Conservation (phyloP, 768 basidiomycete species). For the Kwoniella sp. region DNA sequence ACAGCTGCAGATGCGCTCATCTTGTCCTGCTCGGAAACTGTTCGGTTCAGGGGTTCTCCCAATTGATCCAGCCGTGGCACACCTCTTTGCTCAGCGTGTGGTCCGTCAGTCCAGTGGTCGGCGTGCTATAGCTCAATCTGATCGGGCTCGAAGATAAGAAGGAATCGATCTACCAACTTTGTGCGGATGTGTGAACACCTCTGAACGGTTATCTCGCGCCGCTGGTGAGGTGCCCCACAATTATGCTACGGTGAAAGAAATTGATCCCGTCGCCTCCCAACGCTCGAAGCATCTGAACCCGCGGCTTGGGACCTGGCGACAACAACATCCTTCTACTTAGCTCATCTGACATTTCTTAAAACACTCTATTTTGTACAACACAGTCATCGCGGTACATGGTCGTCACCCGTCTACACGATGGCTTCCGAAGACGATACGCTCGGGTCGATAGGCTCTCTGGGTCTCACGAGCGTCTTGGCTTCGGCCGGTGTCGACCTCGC, state of each 20-base stretch:
- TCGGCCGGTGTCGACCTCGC: slow-evolving; percentile 35
- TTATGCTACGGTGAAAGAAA: background rate
- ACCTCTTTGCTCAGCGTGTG: no score
- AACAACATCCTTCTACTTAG: no score
- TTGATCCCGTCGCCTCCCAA: slow-evolving; percentile 10
- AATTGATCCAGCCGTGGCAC: no score
- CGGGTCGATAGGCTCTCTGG: slow-evolving; percentile 33
- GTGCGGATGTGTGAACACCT: no score
- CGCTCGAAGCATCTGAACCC: background rate
- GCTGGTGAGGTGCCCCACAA: background rate
- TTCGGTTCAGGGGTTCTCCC: no score
- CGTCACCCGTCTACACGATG: slow-evolving; percentile 10
- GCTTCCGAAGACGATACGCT: slow-evolving; percentile 31
- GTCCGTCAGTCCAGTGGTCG: no score
- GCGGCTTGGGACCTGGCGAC: no score
- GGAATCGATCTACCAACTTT: no score
- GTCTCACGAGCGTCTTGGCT: slow-evolving; percentile 33
- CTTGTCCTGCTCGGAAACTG: no score
- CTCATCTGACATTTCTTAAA: no score
- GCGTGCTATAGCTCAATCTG: no score
- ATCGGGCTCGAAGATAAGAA: no score
- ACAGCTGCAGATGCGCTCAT: background rate
- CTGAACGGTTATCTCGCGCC: background rate
- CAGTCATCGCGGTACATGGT: background rate
- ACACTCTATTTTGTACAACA: background rate